A percentile compares a stretch with the other conserved stretches of the same genome.
These are phyloP conservation scores for Xylaria flabelliformis DNA, from an alignment of 495 filamentous ascomycete species.

Conservation along the genomic window DNA sequence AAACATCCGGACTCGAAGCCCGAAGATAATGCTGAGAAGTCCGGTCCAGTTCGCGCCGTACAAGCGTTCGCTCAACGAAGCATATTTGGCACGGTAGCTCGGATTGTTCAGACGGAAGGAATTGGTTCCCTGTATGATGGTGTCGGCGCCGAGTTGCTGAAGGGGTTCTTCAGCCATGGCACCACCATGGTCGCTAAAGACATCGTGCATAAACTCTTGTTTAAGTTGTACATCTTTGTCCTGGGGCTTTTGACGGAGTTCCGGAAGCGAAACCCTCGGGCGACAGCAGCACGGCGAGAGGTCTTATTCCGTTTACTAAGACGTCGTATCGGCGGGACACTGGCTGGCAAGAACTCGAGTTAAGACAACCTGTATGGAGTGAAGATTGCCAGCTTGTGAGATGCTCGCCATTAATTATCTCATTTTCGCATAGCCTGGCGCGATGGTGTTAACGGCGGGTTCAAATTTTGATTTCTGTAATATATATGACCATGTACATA, in stretches of 20 bases:
- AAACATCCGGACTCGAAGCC: not conserved
- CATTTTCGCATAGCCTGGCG: not conserved
- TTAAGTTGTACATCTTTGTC: conserved; percentile 68
- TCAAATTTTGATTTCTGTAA: not conserved
- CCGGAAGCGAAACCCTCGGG: conserved; percentile 23
- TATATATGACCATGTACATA: conserved; percentile 8
- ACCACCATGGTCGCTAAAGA: conserved; percentile 92
- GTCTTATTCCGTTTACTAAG: conserved; percentile 22
- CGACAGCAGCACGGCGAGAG: not conserved
- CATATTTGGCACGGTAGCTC: conserved; percentile 66
- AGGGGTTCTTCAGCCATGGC: conserved; percentile 86
- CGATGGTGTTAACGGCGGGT: not conserved
- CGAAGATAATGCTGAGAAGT: conserved; percentile 25
- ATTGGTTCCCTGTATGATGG: conserved; percentile 77
- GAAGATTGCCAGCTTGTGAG: not conserved
- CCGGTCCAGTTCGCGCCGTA: conserved; percentile 28
- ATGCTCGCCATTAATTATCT: not conserved
- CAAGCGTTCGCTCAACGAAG: conserved; percentile 48
- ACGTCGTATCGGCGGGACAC: conserved; percentile 22
- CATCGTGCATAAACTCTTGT: conserved; percentile 73
- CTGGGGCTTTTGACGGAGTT: conserved; percentile 43
- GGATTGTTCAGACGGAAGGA: conserved; percentile 72
- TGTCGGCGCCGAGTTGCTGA: conserved; percentile 75
- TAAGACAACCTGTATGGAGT: not conserved
- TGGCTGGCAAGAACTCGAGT: not conserved